Evolutionary conservation across 176 grass and related monocot species (phyloP).

Genomic region (Paspalum notatum): DNA sequence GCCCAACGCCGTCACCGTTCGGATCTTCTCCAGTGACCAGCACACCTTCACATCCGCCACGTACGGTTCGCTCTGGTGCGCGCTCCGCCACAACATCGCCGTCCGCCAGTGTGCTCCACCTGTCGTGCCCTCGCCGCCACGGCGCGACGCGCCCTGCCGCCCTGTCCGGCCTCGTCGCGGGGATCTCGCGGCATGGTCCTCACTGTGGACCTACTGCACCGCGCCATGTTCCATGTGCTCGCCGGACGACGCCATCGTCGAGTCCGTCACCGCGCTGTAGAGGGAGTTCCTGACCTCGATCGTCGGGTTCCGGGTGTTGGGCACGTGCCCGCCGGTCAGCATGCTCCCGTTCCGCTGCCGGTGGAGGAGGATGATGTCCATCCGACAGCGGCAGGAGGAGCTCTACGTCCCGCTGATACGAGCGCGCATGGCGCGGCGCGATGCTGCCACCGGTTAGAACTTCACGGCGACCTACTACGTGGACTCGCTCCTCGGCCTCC

Average conservation of each 20-base stretch:
- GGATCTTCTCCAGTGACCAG: background rate
- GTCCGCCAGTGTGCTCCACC: background rate
- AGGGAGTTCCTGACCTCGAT: background rate
- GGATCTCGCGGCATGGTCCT: background rate
- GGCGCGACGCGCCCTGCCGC: background rate
- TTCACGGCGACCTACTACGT: no score
- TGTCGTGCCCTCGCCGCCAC: background rate
- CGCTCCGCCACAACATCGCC: conserved; percentile 19
- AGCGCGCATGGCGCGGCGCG: background rate
- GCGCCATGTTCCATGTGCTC: background rate
- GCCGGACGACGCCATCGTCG: background rate
- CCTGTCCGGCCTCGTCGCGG: background rate
- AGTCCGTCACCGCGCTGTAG: background rate
- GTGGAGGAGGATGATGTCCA: background rate
- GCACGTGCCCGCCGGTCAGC: background rate
- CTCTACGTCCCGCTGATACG: conserved; percentile 39
- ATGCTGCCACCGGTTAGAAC: background rate
- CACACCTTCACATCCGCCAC: conserved; percentile 1
- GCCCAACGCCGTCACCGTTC: background rate
- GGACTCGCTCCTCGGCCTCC: conserved; percentile 19
- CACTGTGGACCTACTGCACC: background rate
- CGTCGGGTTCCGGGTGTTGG: conserved; percentile 6
- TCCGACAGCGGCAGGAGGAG: conserved; percentile 38
- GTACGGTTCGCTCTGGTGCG: background rate
- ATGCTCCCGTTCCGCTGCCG: conserved; percentile 23